These are phyloP conservation scores for Fusarium sacchari DNA, from an alignment of 2,329 filamentous ascomycete species.

Conservation along the genomic window DNA sequence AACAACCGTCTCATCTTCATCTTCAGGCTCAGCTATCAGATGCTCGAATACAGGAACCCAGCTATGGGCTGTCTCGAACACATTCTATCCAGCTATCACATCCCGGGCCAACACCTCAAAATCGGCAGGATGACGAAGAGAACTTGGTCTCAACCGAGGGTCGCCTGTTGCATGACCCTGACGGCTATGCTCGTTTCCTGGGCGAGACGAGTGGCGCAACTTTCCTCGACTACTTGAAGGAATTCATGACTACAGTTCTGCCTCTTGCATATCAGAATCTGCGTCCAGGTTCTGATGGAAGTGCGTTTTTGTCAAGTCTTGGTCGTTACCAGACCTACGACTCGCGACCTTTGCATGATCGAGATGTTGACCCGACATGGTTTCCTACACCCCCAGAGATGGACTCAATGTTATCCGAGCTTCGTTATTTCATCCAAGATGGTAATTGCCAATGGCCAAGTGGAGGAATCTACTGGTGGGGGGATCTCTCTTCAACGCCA, in stretches of 20 bases:
- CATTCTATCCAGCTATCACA: slow-evolving; percentile 7
- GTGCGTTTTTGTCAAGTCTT: slow-evolving; percentile 52
- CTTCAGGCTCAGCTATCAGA: slow-evolving; percentile 13
- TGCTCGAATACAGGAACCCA: slow-evolving; percentile 18
- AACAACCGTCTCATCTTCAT: slow-evolving; percentile 5
- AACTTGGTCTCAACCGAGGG: slow-evolving; percentile 48
- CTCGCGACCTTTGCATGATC: slow-evolving; percentile 52
- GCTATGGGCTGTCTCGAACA: slow-evolving; percentile 8
- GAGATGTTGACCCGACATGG: slow-evolving; percentile 52
- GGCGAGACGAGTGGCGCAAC: slow-evolving; percentile 62
- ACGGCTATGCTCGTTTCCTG: slow-evolving; percentile 57
- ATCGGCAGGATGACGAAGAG: slow-evolving; percentile 40
- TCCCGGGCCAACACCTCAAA: not conserved
- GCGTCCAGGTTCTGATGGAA: slow-evolving; percentile 37
- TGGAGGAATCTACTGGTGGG: slow-evolving; percentile 62
- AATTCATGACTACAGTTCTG: slow-evolving; percentile 55
- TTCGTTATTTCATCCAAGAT: slow-evolving; percentile 58
- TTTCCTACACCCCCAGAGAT: slow-evolving; percentile 53
- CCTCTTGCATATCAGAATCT: slow-evolving; percentile 46
- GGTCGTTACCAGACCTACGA: slow-evolving; percentile 61
- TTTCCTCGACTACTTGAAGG: slow-evolving; percentile 61
- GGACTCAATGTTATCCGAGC: slow-evolving; percentile 50
- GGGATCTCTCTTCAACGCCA: slow-evolving; percentile 51
- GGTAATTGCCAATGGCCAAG: slow-evolving; percentile 53
- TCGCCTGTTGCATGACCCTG: slow-evolving; percentile 55